Conservation (phyloP, 1,284 basidiomycete genomes). For the Cutaneotrichosporon mucoides region DNA sequence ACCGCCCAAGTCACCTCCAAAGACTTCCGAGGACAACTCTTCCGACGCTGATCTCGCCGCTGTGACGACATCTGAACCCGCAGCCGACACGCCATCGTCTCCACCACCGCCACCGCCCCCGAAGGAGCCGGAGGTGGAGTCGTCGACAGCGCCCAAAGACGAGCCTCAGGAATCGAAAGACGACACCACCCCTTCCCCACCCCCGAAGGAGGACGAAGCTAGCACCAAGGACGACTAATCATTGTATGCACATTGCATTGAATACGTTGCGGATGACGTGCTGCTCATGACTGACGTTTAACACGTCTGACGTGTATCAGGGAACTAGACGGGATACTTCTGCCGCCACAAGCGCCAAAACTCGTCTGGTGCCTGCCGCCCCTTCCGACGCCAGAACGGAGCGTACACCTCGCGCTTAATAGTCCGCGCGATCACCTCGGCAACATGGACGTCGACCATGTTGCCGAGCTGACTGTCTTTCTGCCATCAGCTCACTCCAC, state of each 20-base stretch:
- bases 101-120: too few relatives aligned
- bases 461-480: slow-evolving; percentile 20
- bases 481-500: slow-evolving; percentile 4
- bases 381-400: slow-evolving; percentile 18
- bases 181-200: too few relatives aligned
- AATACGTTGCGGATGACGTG: too few relatives aligned
- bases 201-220: too few relatives aligned
- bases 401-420: slow-evolving; percentile 21
- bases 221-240: neutral
- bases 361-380: slow-evolving; percentile 2
- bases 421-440: slow-evolving; percentile 21
- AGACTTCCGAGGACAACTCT: too few relatives aligned
- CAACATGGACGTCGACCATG: slow-evolving; percentile 21
- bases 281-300: too few relatives aligned
- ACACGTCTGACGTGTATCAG: too few relatives aligned
- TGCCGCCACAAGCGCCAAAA: slow-evolving; percentile 11
- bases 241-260: slow-evolving; percentile 3
- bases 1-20: too few relatives aligned
- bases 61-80: too few relatives aligned
- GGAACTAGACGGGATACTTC: neutral
- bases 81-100: too few relatives aligned
- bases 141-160: neutral
- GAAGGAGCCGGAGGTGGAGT: too few relatives aligned
- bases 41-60: too few relatives aligned
- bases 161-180: neutral